phyloP scores from a whole-genome alignment of 2,329 filamentous ascomycete species.

The Beauveria caledonica region DNA sequence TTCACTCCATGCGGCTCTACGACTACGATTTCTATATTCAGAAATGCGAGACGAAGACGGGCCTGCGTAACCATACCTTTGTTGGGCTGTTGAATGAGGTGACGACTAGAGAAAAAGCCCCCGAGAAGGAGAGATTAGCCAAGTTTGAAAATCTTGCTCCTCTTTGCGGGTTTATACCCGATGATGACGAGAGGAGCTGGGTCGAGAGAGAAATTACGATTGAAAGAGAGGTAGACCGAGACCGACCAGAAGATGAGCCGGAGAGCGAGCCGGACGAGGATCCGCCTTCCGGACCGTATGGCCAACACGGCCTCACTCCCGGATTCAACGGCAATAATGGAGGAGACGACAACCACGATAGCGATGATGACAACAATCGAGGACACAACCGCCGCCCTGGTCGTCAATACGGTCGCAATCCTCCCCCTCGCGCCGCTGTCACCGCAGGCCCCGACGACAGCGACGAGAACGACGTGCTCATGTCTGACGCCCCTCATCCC shows the following conservation, averaged over 20 bases:
- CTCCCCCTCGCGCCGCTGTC: too few relatives aligned
- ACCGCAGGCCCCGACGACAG: not conserved
- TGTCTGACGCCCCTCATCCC: not conserved
- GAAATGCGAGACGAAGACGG: not conserved
- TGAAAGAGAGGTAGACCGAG: not conserved
- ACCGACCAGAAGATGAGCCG: not conserved
- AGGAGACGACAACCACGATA: not conserved
- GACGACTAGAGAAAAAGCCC: constrained; percentile 17
- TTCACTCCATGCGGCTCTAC: constrained; percentile 32
- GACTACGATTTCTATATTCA: constrained; percentile 27
- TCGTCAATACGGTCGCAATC: too few relatives aligned
- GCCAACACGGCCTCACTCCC: not conserved
- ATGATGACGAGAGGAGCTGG: rapidly evolving
- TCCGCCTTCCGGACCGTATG: not conserved
- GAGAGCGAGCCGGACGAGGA: not conserved
- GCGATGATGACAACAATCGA: not conserved
- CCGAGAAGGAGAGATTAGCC: constrained; percentile 7
- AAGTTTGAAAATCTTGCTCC: constrained; percentile 17
- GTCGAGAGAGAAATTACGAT: not conserved
- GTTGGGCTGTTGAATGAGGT: constrained; percentile 19
- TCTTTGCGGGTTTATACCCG: constrained; percentile 5
- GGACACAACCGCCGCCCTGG: too few relatives aligned
- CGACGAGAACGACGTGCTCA: not conserved
- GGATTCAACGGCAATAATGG: not conserved
- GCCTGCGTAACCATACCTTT: constrained; percentile 25